Evolutionary conservation across 208 protist genomes (phyloP), one percentile per base, ranked within the genome.

Genomic region (Trypanosoma congolense): DNA sequence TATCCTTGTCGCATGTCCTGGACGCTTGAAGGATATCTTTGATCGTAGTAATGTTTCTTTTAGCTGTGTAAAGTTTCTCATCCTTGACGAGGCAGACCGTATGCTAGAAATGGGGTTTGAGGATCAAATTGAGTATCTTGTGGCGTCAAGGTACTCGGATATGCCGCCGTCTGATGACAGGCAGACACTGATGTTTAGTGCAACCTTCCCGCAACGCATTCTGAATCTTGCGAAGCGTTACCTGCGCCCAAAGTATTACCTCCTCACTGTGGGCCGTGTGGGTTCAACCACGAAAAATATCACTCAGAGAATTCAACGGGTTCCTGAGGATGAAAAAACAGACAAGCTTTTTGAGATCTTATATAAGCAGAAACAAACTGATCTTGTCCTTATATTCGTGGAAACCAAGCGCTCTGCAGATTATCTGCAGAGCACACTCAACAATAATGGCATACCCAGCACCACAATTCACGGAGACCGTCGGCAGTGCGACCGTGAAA

Each of bases 31-130:
- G 59, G 91, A 96, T 66, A 70, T 96, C 46, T 92, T 87, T 72
- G 83, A 86, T 51, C 75, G 82, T 55, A 58, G 66, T 56, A 60
- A 66, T 33, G 68, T 99, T 35, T 93, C 82, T 35, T 83, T 98
- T 50, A 59, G 64, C 10, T 43, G 65, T 26, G 87, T 96, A 56
- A 91, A 91, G 53, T 98, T 95, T 64, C 81, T 99, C 24, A 83
- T 97, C 45, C 85, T 98, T 21, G 98, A 99, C 69, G 98, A 99
- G 72, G 98, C 98, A 8, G 98, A 98, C 72, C 92, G 97, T 56
- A 99, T 99, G 98, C 80, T 99, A 25, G 98, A 99, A 77, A 99
- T 99, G 97, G 98, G 97, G 40, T 99, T 99, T 59, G 98, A 99
- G 69, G 95, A 97, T 59, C 97, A 99, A 80, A 99, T 99, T 64